phyloP scores from a whole-genome alignment of 1,139 yeast species.

The Suhomyces panamericanus region DNA sequence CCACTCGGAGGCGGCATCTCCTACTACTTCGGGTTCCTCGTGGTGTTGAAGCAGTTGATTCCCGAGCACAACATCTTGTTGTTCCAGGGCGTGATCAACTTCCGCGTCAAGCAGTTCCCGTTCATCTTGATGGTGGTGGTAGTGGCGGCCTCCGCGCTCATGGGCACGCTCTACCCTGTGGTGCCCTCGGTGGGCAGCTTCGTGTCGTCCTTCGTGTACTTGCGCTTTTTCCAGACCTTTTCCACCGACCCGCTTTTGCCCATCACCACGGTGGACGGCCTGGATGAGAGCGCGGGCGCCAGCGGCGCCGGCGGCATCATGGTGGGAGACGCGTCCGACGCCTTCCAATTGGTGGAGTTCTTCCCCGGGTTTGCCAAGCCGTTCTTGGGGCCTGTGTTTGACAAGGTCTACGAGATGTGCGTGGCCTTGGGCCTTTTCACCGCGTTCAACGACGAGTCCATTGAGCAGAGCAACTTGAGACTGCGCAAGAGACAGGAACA shows the following conservation, averaged over 20 bases:
- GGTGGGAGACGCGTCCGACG: conserved; percentile 87
- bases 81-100: conserved; percentile 60
- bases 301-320: conserved; percentile 25
- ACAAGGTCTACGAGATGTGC: conserved; percentile 52
- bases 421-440: conserved; percentile 57
- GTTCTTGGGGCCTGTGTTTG: conserved; percentile 53
- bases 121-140: conserved; percentile 53
- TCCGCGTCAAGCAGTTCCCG: conserved; percentile 75
- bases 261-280: conserved; percentile 26
- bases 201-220: conserved; percentile 67
- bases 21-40: conserved; percentile 71
- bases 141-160: conserved; percentile 44
- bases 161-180: conserved; percentile 50
- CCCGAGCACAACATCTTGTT: conserved; percentile 84
- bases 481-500: conserved; percentile 61
- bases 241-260: conserved; percentile 41
- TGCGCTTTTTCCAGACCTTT: conserved; percentile 69
- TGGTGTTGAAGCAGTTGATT: conserved; percentile 81
- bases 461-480: conserved; percentile 72
- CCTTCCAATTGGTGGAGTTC: conserved; percentile 79
- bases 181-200: conserved; percentile 72
- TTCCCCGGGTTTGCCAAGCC: conserved; percentile 66
- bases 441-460: conserved; percentile 68
- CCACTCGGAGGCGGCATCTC: conserved; percentile 76
- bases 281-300: conserved; percentile 1